A percentile compares a stretch with the other conserved stretches of the same genome.
Conservation (phyloP, 805 yeast species). For the Myxozyma geophila region DNA sequence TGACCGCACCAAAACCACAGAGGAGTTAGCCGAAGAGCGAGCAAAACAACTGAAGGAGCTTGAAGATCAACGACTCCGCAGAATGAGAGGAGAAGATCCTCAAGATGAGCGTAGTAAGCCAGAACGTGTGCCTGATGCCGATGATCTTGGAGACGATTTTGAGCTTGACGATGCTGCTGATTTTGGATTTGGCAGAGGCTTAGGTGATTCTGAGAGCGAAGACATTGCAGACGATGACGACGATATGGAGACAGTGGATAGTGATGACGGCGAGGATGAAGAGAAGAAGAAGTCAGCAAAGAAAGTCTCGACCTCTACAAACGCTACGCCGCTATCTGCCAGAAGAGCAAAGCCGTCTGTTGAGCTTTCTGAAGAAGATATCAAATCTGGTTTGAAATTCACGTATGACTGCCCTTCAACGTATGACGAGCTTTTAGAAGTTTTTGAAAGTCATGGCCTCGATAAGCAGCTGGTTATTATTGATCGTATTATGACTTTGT, state of each 20-base stretch:
- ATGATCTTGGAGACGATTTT: constrained; percentile 34
- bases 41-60: constrained; percentile 43
- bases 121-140: constrained; percentile 54
- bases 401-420: constrained; percentile 55
- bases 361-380: constrained; percentile 12
- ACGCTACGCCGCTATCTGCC: not conserved
- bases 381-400: constrained; percentile 34
- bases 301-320: constrained; percentile 6
- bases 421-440: constrained; percentile 66
- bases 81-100: constrained; percentile 47
- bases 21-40: constrained; percentile 48
- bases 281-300: not conserved
- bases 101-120: constrained; percentile 42
- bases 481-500: constrained; percentile 59
- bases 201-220: constrained; percentile 38
- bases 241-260: constrained; percentile 45
- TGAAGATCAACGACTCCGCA: constrained; percentile 44
- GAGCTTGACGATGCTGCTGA: constrained; percentile 51
- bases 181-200: constrained; percentile 42
- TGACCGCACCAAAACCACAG: constrained; percentile 51
- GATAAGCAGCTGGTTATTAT: constrained; percentile 53
- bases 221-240: constrained; percentile 49
- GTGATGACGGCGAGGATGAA: constrained; percentile 33
- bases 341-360: constrained; percentile 1
- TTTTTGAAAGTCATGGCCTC: constrained; percentile 68